Percentiles rank a stretch among this genome's conserved stretches.
Conservation (phyloP, 495 filamentous ascomycete genomes). For the Aspergillus campestris region DNA sequence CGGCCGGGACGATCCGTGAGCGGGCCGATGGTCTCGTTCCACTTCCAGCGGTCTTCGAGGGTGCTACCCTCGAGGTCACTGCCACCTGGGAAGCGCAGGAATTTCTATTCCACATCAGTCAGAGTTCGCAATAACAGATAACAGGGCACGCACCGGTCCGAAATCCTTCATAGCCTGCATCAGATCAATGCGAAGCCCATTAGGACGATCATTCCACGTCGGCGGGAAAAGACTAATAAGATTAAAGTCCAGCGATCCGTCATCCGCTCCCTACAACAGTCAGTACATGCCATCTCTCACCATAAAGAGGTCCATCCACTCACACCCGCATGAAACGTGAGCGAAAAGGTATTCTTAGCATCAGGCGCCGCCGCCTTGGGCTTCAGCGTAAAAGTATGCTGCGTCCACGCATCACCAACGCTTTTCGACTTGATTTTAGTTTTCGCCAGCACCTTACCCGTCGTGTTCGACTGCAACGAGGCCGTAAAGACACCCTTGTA, state of each 20-base stretch:
- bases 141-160: constrained; percentile 11
- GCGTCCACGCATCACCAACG: constrained; percentile 18
- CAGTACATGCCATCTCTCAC: background rate
- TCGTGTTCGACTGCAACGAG: constrained; percentile 20
- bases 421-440: constrained; percentile 19
- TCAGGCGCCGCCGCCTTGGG: constrained; percentile 38
- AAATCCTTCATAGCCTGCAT: constrained; percentile 49
- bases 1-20: constrained; percentile 55
- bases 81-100: constrained; percentile 58
- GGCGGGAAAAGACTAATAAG: constrained; percentile 61
- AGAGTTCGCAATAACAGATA: background rate
- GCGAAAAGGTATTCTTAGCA: constrained; percentile 54
- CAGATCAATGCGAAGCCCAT: constrained; percentile 54
- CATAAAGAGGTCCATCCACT: background rate
- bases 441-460: constrained; percentile 22
- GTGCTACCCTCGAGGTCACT: constrained; percentile 56
- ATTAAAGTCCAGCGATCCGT: constrained; percentile 52
- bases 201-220: constrained; percentile 48
- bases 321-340: constrained; percentile 48
- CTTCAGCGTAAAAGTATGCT: constrained; percentile 28
- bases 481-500: constrained; percentile 24
- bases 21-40: constrained; percentile 60
- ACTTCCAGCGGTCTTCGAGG: constrained; percentile 50
- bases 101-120: constrained; percentile 30
- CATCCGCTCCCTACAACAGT: constrained; percentile 24